A percentile compares a stretch with the other conserved stretches of the same genome.
phyloP scores from a whole-genome alignment of 2,329 filamentous ascomycete genomes.

The Dactylellina cionopaga region DNA sequence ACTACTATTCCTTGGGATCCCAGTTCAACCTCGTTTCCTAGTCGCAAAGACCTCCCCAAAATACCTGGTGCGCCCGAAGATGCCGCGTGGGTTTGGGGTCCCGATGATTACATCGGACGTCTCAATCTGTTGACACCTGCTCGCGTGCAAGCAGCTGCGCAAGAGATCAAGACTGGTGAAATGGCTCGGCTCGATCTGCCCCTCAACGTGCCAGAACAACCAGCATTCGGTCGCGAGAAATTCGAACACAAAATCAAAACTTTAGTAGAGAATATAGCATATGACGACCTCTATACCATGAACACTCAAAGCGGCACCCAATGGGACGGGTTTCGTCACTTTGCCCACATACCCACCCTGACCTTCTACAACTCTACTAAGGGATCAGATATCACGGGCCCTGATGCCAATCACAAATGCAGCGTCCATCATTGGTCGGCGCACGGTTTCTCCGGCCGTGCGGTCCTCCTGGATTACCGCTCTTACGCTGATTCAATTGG shows the following conservation, averaged over 20 bases:
- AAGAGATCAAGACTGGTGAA: constrained; percentile 68
- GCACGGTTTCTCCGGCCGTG: constrained; percentile 66
- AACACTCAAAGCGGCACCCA: constrained; percentile 69
- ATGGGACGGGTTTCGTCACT: constrained; percentile 68
- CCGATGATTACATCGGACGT: constrained; percentile 66
- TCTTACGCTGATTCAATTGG: constrained; percentile 66
- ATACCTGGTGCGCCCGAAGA: constrained; percentile 67
- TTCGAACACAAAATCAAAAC: constrained; percentile 69
- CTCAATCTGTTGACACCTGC: constrained; percentile 69
- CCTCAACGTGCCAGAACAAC: constrained; percentile 65
- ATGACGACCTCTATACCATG: constrained; percentile 67
- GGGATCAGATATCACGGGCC: constrained; percentile 54
- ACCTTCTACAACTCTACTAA: constrained; percentile 61
- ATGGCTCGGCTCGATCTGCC: constrained; percentile 68
- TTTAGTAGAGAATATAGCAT: constrained; percentile 59
- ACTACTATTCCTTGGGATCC: constrained; percentile 2
- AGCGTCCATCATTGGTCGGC: constrained; percentile 49
- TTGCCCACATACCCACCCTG: constrained; percentile 63
- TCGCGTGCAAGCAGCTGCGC: constrained; percentile 66
- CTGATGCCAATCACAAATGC: constrained; percentile 22
- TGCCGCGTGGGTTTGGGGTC: constrained; percentile 71
- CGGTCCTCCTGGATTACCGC: constrained; percentile 68
- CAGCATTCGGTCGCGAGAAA: constrained; percentile 66
- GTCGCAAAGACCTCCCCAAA: constrained; percentile 66
- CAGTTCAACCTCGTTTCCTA: constrained; percentile 61